phyloP scores from a whole-genome alignment of 371 early-diverging fungal species.

The Vairimorpha apis region DNA sequence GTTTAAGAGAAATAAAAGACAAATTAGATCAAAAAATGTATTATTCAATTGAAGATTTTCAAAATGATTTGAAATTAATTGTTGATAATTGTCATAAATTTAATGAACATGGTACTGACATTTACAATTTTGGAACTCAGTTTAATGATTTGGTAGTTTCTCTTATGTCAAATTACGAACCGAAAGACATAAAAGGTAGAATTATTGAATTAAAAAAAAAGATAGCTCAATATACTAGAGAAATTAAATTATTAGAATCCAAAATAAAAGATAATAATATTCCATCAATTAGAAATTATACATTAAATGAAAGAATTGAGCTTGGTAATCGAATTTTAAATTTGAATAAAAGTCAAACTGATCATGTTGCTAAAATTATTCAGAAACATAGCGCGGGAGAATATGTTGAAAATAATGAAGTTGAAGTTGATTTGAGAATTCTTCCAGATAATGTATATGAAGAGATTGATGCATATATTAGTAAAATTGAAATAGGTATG shows the following conservation, averaged over 20 bases:
- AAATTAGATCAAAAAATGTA: slow-evolving; percentile 54
- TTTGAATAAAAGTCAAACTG: slow-evolving; percentile 34
- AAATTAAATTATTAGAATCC: slow-evolving; percentile 52
- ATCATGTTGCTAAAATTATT: slow-evolving; percentile 46
- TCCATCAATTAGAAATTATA: slow-evolving; percentile 27
- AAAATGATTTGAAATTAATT: slow-evolving; percentile 60
- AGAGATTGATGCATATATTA: slow-evolving; percentile 49
- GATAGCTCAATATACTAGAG: slow-evolving; percentile 48
- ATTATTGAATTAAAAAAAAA: slow-evolving; percentile 57
- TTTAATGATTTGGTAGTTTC: slow-evolving; percentile 44
- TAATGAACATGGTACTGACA: slow-evolving; percentile 77
- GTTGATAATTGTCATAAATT: slow-evolving; percentile 83
- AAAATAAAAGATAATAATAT: slow-evolving; percentile 30
- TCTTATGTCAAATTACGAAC: slow-evolving; percentile 31
- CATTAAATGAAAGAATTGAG: slow-evolving; percentile 37
- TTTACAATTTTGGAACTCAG: slow-evolving; percentile 66
- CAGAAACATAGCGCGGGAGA: slow-evolving; percentile 36
- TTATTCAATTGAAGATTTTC: slow-evolving; percentile 49
- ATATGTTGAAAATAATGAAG: slow-evolving; percentile 53
- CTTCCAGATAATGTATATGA: slow-evolving; percentile 52
- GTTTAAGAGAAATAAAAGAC: slow-evolving; percentile 50
- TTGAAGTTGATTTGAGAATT: slow-evolving; percentile 53
- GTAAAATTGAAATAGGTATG: slow-evolving; percentile 11
- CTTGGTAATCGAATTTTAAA: slow-evolving; percentile 43
- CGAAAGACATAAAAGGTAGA: slow-evolving; percentile 24